A percentile compares a stretch with the other conserved stretches of the same genome.
These are phyloP conservation scores for Lanmaoa rubissima DNA, from an alignment of 768 basidiomycete genomes.

Conservation along the genomic window DNA sequence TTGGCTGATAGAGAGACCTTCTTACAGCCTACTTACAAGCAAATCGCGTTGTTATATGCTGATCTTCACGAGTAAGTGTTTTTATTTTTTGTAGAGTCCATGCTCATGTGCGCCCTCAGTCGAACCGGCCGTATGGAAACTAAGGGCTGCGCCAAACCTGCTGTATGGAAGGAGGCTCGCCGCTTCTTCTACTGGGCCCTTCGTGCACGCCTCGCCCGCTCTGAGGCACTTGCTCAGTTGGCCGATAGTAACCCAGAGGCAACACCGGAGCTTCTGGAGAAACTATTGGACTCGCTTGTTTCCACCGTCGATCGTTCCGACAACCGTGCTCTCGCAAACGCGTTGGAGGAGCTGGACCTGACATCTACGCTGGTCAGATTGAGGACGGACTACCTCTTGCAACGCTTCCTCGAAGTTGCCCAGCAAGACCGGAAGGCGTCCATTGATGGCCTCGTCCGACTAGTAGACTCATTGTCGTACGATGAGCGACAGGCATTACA, in stretches of 20 bases:
- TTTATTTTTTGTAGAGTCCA: not conserved
- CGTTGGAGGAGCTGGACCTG: constrained; percentile 71
- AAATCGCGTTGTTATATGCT: constrained; percentile 90
- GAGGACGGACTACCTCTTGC: constrained; percentile 65
- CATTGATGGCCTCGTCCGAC: constrained; percentile 66
- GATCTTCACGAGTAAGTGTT: constrained; percentile 89
- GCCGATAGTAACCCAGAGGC: constrained; percentile 71
- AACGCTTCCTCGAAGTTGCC: constrained; percentile 62
- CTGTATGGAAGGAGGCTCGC: constrained; percentile 86
- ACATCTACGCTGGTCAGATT: constrained; percentile 60
- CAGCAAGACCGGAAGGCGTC: constrained; percentile 78
- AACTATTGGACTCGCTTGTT: constrained; percentile 61
- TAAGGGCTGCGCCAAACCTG: constrained; percentile 87
- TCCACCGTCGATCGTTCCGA: constrained; percentile 50
- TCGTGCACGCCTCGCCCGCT: constrained; percentile 75
- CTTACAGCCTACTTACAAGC: constrained; percentile 88
- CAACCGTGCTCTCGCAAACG: constrained; percentile 57
- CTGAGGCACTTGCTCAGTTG: constrained; percentile 59
- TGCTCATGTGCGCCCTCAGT: constrained; percentile 41
- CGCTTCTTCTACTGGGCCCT: constrained; percentile 93
- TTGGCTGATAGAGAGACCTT: constrained; percentile 75
- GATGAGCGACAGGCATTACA: constrained; percentile 70
- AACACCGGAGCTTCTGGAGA: constrained; percentile 61
- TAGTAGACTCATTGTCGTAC: constrained; percentile 69
- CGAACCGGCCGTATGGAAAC: constrained; percentile 96